Evolutionary conservation across 305 asterid species (phyloP).

Genomic region (Rubia balearica): DNA sequence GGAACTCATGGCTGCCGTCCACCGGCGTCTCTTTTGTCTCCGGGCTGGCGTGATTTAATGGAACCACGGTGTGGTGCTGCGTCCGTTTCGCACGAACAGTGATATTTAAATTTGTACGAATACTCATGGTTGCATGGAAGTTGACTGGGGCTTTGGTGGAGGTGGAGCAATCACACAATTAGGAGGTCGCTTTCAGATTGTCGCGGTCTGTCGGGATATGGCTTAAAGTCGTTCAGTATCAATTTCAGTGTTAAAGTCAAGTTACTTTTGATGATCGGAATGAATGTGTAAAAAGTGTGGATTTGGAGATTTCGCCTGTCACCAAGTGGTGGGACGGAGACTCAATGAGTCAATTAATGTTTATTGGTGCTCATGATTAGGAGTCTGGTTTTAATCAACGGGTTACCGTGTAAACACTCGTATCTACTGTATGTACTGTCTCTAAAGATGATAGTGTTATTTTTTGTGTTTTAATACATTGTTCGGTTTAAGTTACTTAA

Average conservation of each 20-base stretch:
- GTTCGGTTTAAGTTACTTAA: too few species aligned
- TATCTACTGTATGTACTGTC: too few species aligned
- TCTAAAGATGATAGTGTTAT: too few species aligned
- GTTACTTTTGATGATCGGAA: background rate
- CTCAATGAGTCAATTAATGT: too few species aligned
- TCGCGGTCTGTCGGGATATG: background rate
- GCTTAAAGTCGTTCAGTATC: background rate
- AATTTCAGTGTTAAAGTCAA: too few species aligned
- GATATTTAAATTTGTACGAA: too few species aligned
- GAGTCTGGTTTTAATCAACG: too few species aligned
- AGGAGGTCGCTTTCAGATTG: background rate
- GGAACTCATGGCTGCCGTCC: slow-evolving; percentile 66
- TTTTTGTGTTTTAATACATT: too few species aligned
- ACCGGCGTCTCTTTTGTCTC: slow-evolving; percentile 43
- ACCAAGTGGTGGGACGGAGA: too few species aligned
- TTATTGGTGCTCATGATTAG: too few species aligned
- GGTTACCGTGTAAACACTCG: too few species aligned
- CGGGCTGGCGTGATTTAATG: slow-evolving; percentile 17
- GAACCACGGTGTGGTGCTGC: background rate
- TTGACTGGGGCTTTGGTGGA: background rate
- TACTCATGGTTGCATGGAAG: background rate
- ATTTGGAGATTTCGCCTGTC: too few species aligned
- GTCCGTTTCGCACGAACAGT: background rate
- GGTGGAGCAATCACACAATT: background rate
- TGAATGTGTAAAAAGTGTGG: background rate